Conservation (phyloP, 2,329 filamentous ascomycete genomes). For the Cercospora nicotianae region DNA sequence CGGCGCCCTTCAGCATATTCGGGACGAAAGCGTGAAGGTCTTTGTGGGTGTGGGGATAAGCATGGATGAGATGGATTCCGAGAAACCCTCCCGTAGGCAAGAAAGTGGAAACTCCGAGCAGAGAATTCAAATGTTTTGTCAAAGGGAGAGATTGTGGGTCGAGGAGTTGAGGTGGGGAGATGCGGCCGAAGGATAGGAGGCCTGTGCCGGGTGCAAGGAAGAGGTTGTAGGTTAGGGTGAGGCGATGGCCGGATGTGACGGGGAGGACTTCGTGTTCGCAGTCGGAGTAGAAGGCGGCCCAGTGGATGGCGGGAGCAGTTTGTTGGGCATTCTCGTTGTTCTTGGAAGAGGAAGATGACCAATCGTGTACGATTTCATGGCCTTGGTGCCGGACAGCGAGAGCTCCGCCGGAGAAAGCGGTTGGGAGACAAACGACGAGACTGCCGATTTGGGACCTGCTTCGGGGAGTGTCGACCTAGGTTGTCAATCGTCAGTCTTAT, state of each 20-base stretch:
- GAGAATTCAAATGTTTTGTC: no score
- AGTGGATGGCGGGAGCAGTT: background rate
- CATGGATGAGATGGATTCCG: background rate
- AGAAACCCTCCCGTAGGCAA: background rate
- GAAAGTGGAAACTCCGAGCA: no score
- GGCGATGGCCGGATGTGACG: background rate
- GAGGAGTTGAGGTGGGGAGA: no score
- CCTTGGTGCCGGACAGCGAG: background rate
- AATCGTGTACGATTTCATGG: background rate
- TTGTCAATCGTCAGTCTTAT: no score
- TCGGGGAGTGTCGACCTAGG: background rate
- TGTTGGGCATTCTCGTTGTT: no score
- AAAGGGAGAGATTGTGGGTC: no score
- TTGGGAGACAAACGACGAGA: background rate
- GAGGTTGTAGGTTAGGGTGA: background rate
- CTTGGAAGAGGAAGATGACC: background rate
- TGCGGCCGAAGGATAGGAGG: no score
- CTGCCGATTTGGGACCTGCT: background rate
- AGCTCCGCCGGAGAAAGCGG: background rate
- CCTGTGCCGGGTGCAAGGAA: background rate
- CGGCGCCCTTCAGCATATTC: background rate
- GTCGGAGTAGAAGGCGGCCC: background rate
- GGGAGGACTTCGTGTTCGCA: background rate
- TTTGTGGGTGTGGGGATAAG: background rate
- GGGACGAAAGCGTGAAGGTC: background rate